A percentile compares a stretch with the other conserved stretches of the same genome.
Conservation (phyloP, 1,139 yeast genomes). For the Scheffersomyces cryptocercus region DNA sequence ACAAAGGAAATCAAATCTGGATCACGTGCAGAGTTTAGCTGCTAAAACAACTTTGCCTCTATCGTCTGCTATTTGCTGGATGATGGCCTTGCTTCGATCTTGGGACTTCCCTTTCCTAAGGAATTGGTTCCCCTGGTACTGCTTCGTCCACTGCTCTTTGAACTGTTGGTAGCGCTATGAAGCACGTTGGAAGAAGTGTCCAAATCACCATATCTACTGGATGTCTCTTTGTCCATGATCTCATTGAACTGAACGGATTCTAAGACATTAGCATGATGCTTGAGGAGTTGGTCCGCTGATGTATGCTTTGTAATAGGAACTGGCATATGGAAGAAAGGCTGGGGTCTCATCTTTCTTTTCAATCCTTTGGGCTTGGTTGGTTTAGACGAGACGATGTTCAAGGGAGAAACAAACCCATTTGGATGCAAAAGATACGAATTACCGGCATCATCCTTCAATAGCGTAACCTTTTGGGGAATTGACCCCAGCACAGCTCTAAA, state of each 20-base stretch:
- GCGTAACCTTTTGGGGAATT: background rate
- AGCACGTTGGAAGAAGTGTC: conserved; percentile 22
- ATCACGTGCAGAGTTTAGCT: background rate
- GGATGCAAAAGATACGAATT: conserved; percentile 11
- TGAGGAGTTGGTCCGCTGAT: conserved; percentile 19
- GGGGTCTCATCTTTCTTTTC: conserved; percentile 5
- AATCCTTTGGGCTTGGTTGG: conserved; percentile 1
- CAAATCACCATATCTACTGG: conserved; percentile 31
- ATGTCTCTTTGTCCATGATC: conserved; percentile 14
- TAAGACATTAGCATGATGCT: conserved; percentile 24
- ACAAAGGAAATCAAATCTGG: background rate
- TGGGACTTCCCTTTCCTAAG: background rate
- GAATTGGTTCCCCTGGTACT: background rate
- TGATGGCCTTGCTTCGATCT: background rate
- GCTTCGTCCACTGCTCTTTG: conserved; percentile 5
- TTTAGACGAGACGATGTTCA: background rate
- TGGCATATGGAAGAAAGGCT: conserved; percentile 15
- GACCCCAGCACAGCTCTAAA: background rate
- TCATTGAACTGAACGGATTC: conserved; percentile 23
- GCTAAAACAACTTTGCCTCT: too few species aligned
- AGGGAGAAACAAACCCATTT: conserved; percentile 12
- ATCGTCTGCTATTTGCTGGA: background rate
- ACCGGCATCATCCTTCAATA: conserved; percentile 2
- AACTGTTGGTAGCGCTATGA: conserved; percentile 15
- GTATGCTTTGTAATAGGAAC: conserved; percentile 17